Evolutionary conservation across 768 basidiomycete species (phyloP), one percentile per base, ranked within the genome.

Genomic region (Pulveroboletus sp.): DNA sequence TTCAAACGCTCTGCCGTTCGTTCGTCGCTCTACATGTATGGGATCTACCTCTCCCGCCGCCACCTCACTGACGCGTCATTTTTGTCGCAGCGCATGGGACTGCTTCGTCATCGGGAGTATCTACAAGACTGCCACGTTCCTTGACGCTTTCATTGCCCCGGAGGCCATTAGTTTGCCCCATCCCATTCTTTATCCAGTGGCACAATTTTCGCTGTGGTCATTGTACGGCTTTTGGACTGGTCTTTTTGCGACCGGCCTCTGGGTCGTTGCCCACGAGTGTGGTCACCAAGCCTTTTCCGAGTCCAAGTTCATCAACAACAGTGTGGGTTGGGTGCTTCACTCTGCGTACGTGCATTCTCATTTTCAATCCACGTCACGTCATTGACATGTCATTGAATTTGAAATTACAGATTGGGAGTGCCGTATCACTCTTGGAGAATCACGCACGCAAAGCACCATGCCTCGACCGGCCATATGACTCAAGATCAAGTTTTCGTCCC

Each of bases 361-460:
- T 46, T 39, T 21, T 13, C 24, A 20, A n/a, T 23, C 41, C 3
- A 11, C 20, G 43, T 61, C 54, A 68, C 60, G 62, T 65, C 61
- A 59, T 34, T 58, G 19, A 61, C 40, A 21, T 21, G 32, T 16
- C 5, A 17, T 35, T 40, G 13, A 33, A 48, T 55, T 58, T 59
- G 39, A 50, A 53, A 55, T 52, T 61, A 27, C 53, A 91, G 90
- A 45, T 81, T 97, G 49, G 87, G 94, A 40, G 95, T 98, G 13
- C 95, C 95, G 6, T 99, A 92, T 72, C 93, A 97, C 65, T 90
- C 92, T 5, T 98, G 94, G 95, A 80, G 92, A 54, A 91, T 97
- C 63, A 85, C 84, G 4, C 95, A 97, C 66, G 91, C 80, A 21
- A 90, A 93, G 68, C 95, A 99, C 70, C 95, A 99, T 68, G 95